phyloP scores from a whole-genome alignment of 176 grass and related monocot genomes.

The Eragrostis nindensis region DNA sequence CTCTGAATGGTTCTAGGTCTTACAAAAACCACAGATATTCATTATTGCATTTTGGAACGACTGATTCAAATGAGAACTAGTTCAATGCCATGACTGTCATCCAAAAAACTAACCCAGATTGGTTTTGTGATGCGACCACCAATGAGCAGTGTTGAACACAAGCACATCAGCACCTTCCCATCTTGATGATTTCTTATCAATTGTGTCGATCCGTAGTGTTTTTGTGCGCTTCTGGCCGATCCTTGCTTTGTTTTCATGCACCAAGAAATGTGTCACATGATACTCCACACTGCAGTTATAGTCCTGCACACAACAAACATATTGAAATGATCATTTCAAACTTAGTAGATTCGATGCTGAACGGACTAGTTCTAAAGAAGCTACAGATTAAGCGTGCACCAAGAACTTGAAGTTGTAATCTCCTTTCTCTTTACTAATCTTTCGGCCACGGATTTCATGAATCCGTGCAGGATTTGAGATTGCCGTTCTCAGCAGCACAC shows the following conservation, averaged over 20 bases:
- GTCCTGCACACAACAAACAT: slow-evolving; percentile 56
- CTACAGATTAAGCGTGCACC: slow-evolving; percentile 45
- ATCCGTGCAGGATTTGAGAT: slow-evolving; percentile 62
- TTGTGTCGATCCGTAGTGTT: slow-evolving; percentile 74
- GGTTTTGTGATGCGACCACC: slow-evolving; percentile 99
- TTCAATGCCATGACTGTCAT: background rate
- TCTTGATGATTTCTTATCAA: slow-evolving; percentile 73
- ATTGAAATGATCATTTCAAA: slow-evolving; percentile 7
- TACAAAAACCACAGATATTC: background rate
- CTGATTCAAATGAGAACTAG: background rate
- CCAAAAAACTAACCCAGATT: slow-evolving; percentile 62
- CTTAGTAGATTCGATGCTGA: background rate
- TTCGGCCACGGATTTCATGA: slow-evolving; percentile 66
- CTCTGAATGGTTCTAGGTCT: background rate
- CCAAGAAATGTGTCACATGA: slow-evolving; percentile 91
- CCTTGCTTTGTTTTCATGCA: slow-evolving; percentile 77
- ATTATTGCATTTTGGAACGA: background rate
- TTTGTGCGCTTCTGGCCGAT: slow-evolving; percentile 53
- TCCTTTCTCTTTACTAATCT: slow-evolving; percentile 81
- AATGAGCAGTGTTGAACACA: slow-evolving; percentile 95
- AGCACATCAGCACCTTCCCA: slow-evolving; percentile 82
- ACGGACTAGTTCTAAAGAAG: background rate
- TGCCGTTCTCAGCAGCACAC: slow-evolving; percentile 68
- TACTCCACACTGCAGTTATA: slow-evolving; percentile 92
- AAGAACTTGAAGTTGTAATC: slow-evolving; percentile 84